A percentile compares a stretch with the other conserved stretches of the same genome.
Evolutionary conservation across 129 eudicot genomes (phyloP).

Genomic region (Rutidosis leptorrhynchoides): DNA sequence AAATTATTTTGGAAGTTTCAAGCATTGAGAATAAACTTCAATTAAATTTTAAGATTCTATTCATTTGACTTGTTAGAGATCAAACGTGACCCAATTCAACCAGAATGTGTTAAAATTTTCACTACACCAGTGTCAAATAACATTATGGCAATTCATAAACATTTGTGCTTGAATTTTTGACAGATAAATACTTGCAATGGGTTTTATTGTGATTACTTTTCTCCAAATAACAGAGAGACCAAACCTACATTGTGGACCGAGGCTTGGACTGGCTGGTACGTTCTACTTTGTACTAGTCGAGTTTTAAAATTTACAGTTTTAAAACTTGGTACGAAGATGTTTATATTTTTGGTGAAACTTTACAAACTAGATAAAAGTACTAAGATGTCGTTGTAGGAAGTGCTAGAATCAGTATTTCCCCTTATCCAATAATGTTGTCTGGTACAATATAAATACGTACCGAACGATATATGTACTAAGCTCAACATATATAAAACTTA

Average conservation of each 20-base stretch:
- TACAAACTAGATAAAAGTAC: neutral
- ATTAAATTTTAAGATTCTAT: neutral
- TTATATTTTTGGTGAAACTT: neutral
- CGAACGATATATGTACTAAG: too few relatives aligned
- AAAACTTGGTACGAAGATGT: slow-evolving; percentile 3
- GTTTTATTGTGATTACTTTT: slow-evolving; percentile 89
- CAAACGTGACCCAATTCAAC: neutral
- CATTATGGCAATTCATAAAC: slow-evolving; percentile 3
- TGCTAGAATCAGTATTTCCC: too few relatives aligned
- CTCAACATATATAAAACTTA: too few relatives aligned
- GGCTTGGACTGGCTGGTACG: slow-evolving; percentile 99
- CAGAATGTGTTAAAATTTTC: neutral
- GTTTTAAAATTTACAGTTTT: neutral
- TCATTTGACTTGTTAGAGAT: neutral
- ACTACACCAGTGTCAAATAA: neutral
- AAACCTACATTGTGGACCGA: slow-evolving; percentile 96
- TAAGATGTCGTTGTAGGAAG: neutral
- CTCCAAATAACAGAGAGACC: slow-evolving; percentile 73
- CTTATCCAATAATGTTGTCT: too few relatives aligned
- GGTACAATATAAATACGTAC: too few relatives aligned
- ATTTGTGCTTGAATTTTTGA: slow-evolving; percentile 12
- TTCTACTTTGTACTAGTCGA: neutral
- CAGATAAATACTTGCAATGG: slow-evolving; percentile 99
- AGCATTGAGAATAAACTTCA: neutral
- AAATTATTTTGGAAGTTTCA: neutral